These are phyloP conservation scores for Volutella citrinella DNA, from an alignment of 2,329 filamentous ascomycete genomes.

Conservation along the genomic window DNA sequence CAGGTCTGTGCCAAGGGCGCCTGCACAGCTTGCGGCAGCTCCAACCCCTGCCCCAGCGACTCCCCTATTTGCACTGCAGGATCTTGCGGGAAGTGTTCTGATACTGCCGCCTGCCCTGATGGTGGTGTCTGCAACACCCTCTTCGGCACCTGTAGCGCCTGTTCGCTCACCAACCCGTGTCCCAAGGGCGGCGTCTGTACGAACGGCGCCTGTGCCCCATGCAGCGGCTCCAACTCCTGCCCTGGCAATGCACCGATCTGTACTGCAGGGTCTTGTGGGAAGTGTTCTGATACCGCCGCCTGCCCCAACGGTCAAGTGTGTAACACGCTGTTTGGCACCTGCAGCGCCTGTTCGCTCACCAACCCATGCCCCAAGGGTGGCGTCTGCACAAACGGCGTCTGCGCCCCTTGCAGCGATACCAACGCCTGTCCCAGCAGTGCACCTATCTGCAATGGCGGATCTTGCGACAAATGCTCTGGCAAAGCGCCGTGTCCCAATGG, in stretches of 20 bases:
- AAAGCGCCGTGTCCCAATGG: background rate
- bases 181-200: conserved; percentile 2
- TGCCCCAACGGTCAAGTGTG: background rate
- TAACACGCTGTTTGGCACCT: background rate
- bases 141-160: background rate
- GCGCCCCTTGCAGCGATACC: background rate
- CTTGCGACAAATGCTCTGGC: no score
- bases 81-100: no score
- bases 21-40: background rate
- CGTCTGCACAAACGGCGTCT: conserved; percentile 2
- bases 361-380: conserved; percentile 3
- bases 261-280: background rate
- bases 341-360: background rate
- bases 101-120: background rate
- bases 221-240: background rate
- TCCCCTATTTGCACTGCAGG: conserved; percentile 1
- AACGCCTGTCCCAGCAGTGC: conserved; percentile 1
- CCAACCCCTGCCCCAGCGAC: background rate
- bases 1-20: conserved; percentile 2
- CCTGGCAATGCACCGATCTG: conserved; percentile 4
- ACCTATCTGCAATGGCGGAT: conserved; percentile 1
- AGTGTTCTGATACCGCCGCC: no score
- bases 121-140: background rate
- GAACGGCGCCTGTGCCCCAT: background rate
- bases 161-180: conserved; percentile 1